Evolutionary conservation across 768 basidiomycete genomes (phyloP).

Genomic region (Leccinum olivaceopallidum): DNA sequence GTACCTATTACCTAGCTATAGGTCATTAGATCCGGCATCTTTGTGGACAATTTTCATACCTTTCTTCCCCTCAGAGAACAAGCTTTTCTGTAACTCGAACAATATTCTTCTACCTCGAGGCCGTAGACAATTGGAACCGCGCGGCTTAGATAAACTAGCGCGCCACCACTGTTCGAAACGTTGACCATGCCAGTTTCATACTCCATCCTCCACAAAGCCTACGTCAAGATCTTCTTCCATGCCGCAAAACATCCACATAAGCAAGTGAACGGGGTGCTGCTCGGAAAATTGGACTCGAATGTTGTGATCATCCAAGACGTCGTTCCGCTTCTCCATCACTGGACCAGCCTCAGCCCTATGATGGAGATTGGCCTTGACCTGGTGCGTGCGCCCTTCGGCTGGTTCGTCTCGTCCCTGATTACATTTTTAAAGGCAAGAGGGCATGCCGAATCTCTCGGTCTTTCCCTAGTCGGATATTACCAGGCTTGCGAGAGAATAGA

Average conservation of each 20-base stretch:
- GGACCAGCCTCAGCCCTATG: conserved; percentile 82
- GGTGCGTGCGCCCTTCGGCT: conserved; percentile 40
- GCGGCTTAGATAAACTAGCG: neutral
- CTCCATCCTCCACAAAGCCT: conserved; percentile 59
- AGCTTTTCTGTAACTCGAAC: neutral
- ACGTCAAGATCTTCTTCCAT: conserved; percentile 75
- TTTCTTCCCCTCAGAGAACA: neutral
- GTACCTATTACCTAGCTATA: neutral
- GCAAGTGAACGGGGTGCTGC: conserved; percentile 75
- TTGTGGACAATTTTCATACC: neutral
- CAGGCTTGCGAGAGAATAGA: conserved; percentile 68
- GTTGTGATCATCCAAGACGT: conserved; percentile 59
- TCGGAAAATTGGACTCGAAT: conserved; percentile 48
- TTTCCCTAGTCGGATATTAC: conserved; percentile 71
- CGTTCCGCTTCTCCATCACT: conserved; percentile 80
- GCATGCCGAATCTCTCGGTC: conserved; percentile 53
- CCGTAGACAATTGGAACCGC: neutral
- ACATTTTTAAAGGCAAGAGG: conserved; percentile 48
- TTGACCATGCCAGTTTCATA: conserved; percentile 40
- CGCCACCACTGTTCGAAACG: neutral
- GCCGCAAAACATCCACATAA: conserved; percentile 77
- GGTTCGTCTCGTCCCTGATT: neutral
- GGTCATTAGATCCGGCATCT: neutral
- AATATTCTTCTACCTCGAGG: neutral
- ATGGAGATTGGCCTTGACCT: conserved; percentile 84